These are phyloP conservation scores for Rhizopus arrhizus DNA, from an alignment of 371 early-diverging fungal species.

Conservation along the genomic window DNA sequence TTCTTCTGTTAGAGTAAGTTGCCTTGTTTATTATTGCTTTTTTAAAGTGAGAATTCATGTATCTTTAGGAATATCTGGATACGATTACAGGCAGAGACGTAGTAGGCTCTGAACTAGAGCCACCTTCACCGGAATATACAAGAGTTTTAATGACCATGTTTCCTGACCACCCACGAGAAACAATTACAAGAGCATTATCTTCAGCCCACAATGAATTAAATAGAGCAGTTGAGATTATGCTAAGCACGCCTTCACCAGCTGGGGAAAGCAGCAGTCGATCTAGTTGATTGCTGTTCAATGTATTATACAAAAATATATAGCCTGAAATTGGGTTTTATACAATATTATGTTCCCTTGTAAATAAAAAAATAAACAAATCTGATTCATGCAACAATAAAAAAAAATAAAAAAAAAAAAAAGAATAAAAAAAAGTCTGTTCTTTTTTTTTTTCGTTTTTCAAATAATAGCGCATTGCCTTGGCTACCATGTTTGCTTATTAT, in stretches of 20 bases:
- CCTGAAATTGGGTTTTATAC: too few relatives aligned
- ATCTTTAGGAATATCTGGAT: conserved; percentile 53
- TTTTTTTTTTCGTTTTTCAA: background rate
- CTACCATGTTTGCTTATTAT: conserved; percentile 36
- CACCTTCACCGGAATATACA: conserved; percentile 56
- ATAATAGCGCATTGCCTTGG: background rate
- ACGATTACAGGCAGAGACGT: conserved; percentile 56
- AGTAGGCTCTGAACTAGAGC: conserved; percentile 36
- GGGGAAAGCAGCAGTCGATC: background rate
- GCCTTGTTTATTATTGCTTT: background rate
- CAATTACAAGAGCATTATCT: conserved; percentile 55
- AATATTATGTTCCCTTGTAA: background rate
- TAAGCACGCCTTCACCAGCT: conserved; percentile 43
- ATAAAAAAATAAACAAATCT: background rate
- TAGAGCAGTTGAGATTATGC: conserved; percentile 59
- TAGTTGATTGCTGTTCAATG: background rate
- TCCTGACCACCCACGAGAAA: conserved; percentile 58
- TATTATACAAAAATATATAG: background rate
- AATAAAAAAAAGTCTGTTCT: background rate
- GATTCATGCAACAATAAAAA: background rate
- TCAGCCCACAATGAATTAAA: conserved; percentile 59
- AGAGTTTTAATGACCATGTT: conserved; percentile 59
- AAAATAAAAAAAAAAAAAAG: background rate
- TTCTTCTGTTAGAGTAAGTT: conserved; percentile 31
- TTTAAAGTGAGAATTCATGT: background rate